Evolutionary conservation across 495 filamentous ascomycete genomes (phyloP), one percentile per base, ranked within the genome.

Genomic region (Beverwykella pulmonaria): DNA sequence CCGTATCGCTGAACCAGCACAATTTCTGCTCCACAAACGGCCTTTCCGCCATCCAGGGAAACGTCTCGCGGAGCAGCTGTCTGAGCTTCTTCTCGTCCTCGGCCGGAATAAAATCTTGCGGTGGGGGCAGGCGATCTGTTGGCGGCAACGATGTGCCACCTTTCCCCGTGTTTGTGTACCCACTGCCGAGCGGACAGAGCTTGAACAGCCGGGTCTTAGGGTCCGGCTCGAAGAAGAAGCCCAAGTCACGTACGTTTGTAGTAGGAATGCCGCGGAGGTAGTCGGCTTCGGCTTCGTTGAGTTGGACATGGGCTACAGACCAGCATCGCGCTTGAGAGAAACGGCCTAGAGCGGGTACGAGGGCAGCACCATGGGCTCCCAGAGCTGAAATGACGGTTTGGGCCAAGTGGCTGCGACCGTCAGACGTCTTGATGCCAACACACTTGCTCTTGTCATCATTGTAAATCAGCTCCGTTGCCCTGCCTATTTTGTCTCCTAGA

Each of bases 201-300:
- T 86, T 87, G 32, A 85, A 59, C 23, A 85, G 62, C 49, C 49
- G 26, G 3, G 9, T 20, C 14, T 53, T 7, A 0, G 76, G 79
- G 67, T 85, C 83, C 0, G 84, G 83, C 66, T 86, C 83, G 57
- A 86, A 87, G 70, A 85, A 83, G 75, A 86, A 86, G 0, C 83
- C 83, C 17, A 86, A 71, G 71, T 86, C 83, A 12, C 83, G 79
- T 9, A 76, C 79, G 57, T 85, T 83, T 3, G 79, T 82, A 1
- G 84, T 81, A 0, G 85, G 83, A 50, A 86, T 83, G 19, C 82
- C 81, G 9, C 79, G 78, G 6, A 87, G 75, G 15, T 66, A 61
- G 1, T 77, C 78, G 1, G 80, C 81, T 71, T 87, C 85, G 6
- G 77, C 77, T 25, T 79, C 76, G 0, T 78, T 83, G 6, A 87